Percentiles rank a stretch among this genome's conserved stretches.
Conservation (phyloP, 169 alveolate species). For the Cytauxzoon felis region DNA sequence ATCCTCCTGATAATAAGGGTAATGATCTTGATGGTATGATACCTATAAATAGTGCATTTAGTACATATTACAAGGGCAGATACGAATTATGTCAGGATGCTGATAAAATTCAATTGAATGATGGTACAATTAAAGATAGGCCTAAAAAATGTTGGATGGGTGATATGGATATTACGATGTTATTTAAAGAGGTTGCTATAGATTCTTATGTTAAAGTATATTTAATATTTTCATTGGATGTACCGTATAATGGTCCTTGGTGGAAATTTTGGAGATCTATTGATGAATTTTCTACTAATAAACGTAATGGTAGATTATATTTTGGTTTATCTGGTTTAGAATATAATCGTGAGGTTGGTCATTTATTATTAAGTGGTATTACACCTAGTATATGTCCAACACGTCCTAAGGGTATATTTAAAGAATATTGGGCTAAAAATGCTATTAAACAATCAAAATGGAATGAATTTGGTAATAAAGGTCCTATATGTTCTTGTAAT, state of each 20-base stretch:
- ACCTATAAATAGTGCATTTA: background rate
- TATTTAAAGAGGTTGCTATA: slow-evolving; percentile 25
- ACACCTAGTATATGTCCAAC: slow-evolving; percentile 28
- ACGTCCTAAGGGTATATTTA: background rate
- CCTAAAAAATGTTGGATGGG: slow-evolving; percentile 21
- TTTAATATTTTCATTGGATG: slow-evolving; percentile 22
- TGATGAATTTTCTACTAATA: background rate
- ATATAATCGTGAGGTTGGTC: background rate
- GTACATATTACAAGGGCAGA: slow-evolving; percentile 48
- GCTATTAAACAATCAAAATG: background rate
- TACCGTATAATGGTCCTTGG: slow-evolving; percentile 28
- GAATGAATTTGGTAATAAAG: background rate
- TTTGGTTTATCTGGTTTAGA: slow-evolving; percentile 38
- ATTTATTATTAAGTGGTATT: slow-evolving; percentile 14
- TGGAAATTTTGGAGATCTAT: background rate
- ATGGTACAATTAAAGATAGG: background rate
- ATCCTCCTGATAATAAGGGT: background rate
- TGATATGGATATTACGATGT: slow-evolving; percentile 18
- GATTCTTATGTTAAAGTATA: slow-evolving; percentile 19
- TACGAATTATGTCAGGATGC: slow-evolving; percentile 37
- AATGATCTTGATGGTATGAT: background rate
- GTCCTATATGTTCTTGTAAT: background rate
- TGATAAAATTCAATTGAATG: background rate
- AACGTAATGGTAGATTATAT: slow-evolving; percentile 16
- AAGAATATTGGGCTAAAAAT: background rate